phyloP scores from a whole-genome alignment of 495 filamentous ascomycete species.

The Choiromyces venosus region DNA sequence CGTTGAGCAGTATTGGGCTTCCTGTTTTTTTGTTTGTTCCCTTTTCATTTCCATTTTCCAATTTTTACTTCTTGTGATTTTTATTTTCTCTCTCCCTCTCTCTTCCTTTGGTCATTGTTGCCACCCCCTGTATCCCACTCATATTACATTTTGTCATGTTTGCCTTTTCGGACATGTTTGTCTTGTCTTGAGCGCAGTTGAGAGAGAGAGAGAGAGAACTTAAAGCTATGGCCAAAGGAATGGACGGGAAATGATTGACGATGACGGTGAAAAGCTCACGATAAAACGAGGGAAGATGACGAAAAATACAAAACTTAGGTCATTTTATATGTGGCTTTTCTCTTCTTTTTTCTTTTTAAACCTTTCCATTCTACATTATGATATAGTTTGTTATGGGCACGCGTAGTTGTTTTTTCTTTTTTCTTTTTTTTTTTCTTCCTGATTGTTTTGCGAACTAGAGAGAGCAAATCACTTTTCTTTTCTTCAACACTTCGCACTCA shows the following conservation, averaged over 20 bases:
- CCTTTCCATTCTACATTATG: constrained; percentile 6
- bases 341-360: constrained; percentile 10
- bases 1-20: constrained; percentile 1
- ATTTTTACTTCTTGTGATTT: constrained; percentile 13
- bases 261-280: background rate
- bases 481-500: background rate
- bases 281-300: background rate
- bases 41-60: constrained; percentile 6
- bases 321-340: background rate
- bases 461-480: constrained; percentile 8
- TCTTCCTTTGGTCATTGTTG: background rate
- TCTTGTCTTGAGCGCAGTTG: background rate
- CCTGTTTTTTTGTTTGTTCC: constrained; percentile 8
- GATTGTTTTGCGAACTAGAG: constrained; percentile 19
- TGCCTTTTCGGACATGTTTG: background rate
- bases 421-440: constrained; percentile 21
- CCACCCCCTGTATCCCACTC: background rate
- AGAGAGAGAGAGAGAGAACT: background rate
- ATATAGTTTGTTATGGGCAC: constrained; percentile 5
- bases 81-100: too few species aligned
- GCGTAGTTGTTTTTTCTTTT: constrained; percentile 8
- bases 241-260: background rate
- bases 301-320: background rate
- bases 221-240: background rate
- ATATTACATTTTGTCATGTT: background rate